phyloP scores from a whole-genome alignment of 805 yeast species.

The Ogataea neopini region DNA sequence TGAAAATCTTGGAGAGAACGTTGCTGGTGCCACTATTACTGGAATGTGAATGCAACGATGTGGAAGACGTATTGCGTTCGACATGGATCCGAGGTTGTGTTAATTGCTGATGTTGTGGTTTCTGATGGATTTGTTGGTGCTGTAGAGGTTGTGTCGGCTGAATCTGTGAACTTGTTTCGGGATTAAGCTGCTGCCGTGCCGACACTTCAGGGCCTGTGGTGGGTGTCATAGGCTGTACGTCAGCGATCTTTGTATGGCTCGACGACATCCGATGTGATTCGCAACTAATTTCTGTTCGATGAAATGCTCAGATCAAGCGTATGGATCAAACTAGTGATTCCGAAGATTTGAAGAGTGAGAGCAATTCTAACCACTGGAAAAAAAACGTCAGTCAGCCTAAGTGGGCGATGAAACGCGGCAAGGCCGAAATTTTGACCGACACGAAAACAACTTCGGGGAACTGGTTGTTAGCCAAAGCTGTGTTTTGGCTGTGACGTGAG shows the following conservation, averaged over 20 bases:
- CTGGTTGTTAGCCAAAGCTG: too few relatives aligned
- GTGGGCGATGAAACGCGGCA: constrained; percentile 1
- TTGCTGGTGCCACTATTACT: constrained; percentile 13
- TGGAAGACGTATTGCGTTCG: constrained; percentile 18
- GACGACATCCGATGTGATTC: not conserved
- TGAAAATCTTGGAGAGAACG: constrained; percentile 20
- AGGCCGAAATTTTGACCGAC: not conserved
- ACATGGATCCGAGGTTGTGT: constrained; percentile 1
- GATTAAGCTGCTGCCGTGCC: not conserved
- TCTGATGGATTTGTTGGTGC: not conserved
- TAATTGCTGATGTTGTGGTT: not conserved
- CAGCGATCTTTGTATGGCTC: not conserved
- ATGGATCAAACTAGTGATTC: not conserved
- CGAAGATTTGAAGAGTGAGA: not conserved
- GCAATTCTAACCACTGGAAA: not conserved
- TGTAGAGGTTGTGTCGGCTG: not conserved
- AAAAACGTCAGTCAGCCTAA: not conserved
- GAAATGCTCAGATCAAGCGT: too few relatives aligned
- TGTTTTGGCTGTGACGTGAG: too few relatives aligned
- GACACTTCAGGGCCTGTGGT: not conserved
- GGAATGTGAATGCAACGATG: constrained; percentile 17
- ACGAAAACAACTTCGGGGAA: not conserved
- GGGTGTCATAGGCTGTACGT: not conserved
- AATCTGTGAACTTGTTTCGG: not conserved
- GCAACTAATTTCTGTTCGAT: not conserved